phyloP scores from a whole-genome alignment of 768 basidiomycete species.

The Podaxis pistillaris region DNA sequence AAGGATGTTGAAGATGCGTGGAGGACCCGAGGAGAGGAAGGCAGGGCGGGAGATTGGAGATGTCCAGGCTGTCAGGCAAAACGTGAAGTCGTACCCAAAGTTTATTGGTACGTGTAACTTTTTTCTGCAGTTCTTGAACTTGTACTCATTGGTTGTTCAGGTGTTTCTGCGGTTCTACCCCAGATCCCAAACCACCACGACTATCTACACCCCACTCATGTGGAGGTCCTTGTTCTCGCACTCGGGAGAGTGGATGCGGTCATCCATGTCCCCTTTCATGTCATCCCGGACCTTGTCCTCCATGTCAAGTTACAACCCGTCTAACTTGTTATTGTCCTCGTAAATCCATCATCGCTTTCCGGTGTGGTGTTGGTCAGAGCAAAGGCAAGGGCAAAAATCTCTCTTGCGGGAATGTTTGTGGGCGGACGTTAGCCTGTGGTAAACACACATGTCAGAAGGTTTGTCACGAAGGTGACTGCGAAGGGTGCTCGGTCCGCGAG shows the following conservation, averaged over 20 bases:
- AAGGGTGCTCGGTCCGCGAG: conserved; percentile 56
- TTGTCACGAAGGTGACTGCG: conserved; percentile 82
- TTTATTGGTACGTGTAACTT: conserved; percentile 55
- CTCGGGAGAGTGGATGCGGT: conserved; percentile 56
- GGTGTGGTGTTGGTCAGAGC: conserved; percentile 47
- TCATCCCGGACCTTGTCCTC: conserved; percentile 96
- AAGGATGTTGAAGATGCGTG: conserved; percentile 73
- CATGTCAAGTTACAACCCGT: conserved; percentile 78
- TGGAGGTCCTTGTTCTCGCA: conserved; percentile 62
- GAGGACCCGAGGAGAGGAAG: conserved; percentile 62
- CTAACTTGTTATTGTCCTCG: conserved; percentile 80
- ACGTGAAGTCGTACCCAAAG: conserved; percentile 58
- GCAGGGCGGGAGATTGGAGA: conserved; percentile 76
- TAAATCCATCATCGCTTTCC: conserved; percentile 52
- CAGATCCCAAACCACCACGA: conserved; percentile 70
- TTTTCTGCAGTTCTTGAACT: background rate
- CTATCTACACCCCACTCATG: conserved; percentile 79
- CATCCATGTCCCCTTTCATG: conserved; percentile 86
- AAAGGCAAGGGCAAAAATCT: conserved; percentile 27
- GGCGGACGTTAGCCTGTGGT: conserved; percentile 56
- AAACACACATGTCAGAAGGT: conserved; percentile 65
- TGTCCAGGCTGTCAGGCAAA: conserved; percentile 93
- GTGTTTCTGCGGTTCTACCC: conserved; percentile 80
- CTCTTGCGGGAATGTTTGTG: conserved; percentile 45
- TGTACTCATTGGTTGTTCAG: conserved; percentile 30